Evolutionary conservation across 179 eudicot genomes (phyloP).

Genomic region (Carnegiea gigantea): DNA sequence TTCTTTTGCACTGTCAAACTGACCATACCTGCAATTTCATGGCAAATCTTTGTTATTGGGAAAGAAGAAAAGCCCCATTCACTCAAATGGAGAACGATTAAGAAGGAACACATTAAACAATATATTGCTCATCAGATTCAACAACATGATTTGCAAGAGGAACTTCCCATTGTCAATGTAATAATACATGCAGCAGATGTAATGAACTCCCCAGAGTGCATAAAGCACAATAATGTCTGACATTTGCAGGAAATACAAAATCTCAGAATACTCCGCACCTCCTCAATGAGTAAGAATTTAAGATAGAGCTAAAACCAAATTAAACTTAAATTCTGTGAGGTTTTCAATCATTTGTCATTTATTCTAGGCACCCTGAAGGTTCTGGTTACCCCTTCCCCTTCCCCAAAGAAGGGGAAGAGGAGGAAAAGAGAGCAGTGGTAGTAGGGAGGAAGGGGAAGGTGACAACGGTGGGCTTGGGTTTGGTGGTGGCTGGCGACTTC

Average conservation of each 20-base stretch:
- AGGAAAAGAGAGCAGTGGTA: too few relatives aligned
- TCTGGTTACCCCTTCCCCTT: too few relatives aligned
- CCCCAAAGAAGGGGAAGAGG: too few relatives aligned
- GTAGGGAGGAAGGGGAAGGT: too few relatives aligned
- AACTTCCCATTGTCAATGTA: not conserved
- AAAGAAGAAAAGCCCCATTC: slow-evolving; percentile 1
- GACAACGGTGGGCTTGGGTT: too few relatives aligned
- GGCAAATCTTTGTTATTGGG: not conserved
- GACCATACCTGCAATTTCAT: slow-evolving; percentile 76
- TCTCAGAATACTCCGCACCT: not conserved
- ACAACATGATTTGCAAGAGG: not conserved
- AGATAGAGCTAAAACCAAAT: not conserved
- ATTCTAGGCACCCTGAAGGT: too few relatives aligned
- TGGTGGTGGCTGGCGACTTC: too few relatives aligned
- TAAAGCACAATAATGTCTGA: not conserved
- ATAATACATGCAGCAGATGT: not conserved
- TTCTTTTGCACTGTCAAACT: slow-evolving; percentile 98
- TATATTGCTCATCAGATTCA: not conserved
- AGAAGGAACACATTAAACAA: not conserved
- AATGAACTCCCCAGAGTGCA: not conserved
- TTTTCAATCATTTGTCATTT: too few relatives aligned
- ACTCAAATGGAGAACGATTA: not conserved
- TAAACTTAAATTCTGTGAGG: too few relatives aligned
- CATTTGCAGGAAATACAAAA: not conserved
- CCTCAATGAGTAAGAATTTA: not conserved